Evolutionary conservation across 768 basidiomycete species (phyloP).

Genomic region (Macrolepiota fuliginosa): DNA sequence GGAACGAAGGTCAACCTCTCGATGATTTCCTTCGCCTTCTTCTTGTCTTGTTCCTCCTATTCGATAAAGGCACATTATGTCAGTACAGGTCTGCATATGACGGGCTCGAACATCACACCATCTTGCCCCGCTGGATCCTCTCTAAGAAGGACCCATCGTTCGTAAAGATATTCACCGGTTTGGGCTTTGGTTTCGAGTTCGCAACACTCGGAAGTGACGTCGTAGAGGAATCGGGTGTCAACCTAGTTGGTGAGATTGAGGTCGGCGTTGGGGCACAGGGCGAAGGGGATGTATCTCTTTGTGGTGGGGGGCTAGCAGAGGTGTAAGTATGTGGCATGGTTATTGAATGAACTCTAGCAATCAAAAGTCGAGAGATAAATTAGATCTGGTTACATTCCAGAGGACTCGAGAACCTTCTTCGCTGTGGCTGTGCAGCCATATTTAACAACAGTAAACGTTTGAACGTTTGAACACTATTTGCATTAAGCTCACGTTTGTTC

Average conservation of each 20-base stretch:
- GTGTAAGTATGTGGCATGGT: background rate
- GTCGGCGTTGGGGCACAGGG: background rate
- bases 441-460: too few relatives aligned
- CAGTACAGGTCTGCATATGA: background rate
- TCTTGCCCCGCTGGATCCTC: constrained; percentile 55
- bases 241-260: background rate
- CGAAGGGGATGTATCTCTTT: background rate
- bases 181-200: constrained; percentile 36
- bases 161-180: constrained; percentile 55
- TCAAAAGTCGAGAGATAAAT: background rate
- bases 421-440: too few relatives aligned
- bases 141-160: constrained; percentile 71
- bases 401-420: background rate
- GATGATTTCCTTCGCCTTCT: constrained; percentile 48
- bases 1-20: constrained; percentile 37
- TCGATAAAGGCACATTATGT: background rate
- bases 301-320: background rate
- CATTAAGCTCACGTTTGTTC: too few relatives aligned
- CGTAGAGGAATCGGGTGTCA: background rate
- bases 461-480: too few relatives aligned
- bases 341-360: background rate
- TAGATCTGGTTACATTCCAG: background rate
- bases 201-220: background rate
- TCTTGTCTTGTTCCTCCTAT: constrained; percentile 62
- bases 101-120: constrained; percentile 33